A percentile compares a stretch with the other conserved stretches of the same genome.
Conservation (phyloP, 371 early-diverging fungal genomes). For the Dinochytrium kinnereticum region DNA sequence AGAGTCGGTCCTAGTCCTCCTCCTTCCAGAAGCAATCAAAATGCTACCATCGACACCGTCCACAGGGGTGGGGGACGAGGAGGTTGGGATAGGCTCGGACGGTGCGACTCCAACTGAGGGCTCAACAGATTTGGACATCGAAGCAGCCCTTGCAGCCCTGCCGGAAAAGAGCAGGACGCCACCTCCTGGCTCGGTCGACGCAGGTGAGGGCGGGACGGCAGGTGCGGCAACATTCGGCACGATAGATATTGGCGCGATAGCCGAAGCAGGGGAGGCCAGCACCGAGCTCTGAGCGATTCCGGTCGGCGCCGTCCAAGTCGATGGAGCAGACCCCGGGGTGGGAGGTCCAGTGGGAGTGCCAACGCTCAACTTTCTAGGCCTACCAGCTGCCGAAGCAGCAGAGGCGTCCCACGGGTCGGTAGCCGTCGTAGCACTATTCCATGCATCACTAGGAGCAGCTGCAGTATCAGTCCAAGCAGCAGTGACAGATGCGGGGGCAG, state of each 20-base stretch:
- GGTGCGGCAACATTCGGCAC: slow-evolving; percentile 15
- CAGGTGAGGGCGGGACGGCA: slow-evolving; percentile 18
- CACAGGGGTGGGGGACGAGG: not conserved
- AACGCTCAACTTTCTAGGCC: slow-evolving; percentile 13
- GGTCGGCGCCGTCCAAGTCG: slow-evolving; percentile 7
- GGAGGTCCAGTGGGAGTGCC: slow-evolving; percentile 29
- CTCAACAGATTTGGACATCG: slow-evolving; percentile 21
- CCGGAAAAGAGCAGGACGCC: slow-evolving; percentile 47
- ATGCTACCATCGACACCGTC: slow-evolving; percentile 24
- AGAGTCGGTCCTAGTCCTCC: slow-evolving; percentile 34
- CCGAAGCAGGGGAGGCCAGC: not conserved
- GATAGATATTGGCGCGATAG: too few species aligned
- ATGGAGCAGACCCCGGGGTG: slow-evolving; percentile 14
- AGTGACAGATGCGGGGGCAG: not conserved
- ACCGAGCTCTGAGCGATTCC: slow-evolving; percentile 19
- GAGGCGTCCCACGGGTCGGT: not conserved
- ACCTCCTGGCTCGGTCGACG: slow-evolving; percentile 7
- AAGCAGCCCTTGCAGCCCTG: slow-evolving; percentile 34
- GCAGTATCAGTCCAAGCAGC: not conserved
- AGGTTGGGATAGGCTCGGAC: not conserved
- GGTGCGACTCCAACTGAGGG: not conserved
- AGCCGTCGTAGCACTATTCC: too few species aligned
- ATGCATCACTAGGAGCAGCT: not conserved
- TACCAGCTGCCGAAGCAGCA: not conserved
- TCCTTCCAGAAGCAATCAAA: slow-evolving; percentile 48